Evolutionary conservation across 176 grass and related monocot genomes (phyloP), one percentile per base, ranked within the genome.

Genomic region (Chloris gayana): DNA sequence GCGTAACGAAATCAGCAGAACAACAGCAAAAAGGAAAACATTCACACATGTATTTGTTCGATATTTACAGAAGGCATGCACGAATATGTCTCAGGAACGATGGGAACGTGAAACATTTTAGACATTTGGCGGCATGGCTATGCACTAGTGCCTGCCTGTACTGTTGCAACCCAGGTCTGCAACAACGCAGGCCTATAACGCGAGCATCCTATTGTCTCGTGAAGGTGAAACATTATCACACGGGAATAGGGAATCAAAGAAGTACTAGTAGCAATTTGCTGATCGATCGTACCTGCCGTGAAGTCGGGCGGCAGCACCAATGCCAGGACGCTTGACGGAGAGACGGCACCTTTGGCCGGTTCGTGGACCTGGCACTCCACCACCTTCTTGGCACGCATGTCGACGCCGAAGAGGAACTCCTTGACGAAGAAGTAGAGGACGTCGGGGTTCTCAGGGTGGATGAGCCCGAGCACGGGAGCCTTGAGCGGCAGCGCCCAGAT

Each of bases 391-490:
- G 69, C 45, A 45, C 26, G 69, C 69, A 51, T 15, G 26, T 72
- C 44, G 26, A 72, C 69, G 45, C 26, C 69, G 42, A 72, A 11
- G 44, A 49, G 25, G 14, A 32, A 19, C 69, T 31, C 6, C 6
- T 10, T 15, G n/a, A 72, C 25, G 44, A 50, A 72, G 69, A 72
- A 72, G 69, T 72, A 72, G 25, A 72, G 14, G n/a, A 72, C 69
- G 45, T 50, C 27, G 69, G 69, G 44, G 69, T 72, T 72, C 42
- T 21, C 27, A 14, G 69, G 69, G 44, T 72, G 69, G 69, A 72
- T 14, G 60, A 63, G 60, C 60, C 10, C 69, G 42, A 53, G 27
- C 70, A 54, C 47, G 45, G 47, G 45, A 3, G 29, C 21, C 17
- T 18, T 54, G 47, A 1, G 14, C 29, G 24, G 46, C 26, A 73